These are phyloP conservation scores for Verticillium klebahnii DNA, from an alignment of 2,329 filamentous ascomycete species.

Conservation along the genomic window DNA sequence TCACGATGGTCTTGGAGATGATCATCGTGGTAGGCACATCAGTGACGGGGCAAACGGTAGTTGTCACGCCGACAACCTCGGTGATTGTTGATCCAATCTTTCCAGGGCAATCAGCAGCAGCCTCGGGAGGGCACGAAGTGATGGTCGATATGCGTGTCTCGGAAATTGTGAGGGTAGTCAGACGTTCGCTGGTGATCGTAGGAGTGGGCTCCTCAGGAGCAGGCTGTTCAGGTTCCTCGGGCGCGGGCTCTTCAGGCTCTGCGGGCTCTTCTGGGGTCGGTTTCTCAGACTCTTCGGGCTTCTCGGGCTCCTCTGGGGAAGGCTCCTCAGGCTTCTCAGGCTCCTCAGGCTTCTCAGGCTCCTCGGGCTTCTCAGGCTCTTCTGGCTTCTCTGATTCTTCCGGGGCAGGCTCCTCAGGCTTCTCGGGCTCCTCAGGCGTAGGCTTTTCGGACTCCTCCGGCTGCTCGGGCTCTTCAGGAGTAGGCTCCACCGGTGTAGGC, in stretches of 20 bases:
- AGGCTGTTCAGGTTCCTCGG: background rate
- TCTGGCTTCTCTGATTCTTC: background rate
- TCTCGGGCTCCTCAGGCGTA: background rate
- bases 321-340: background rate
- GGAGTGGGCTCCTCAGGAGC: background rate
- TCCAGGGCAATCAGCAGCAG: constrained; percentile 17
- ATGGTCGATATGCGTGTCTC: constrained; percentile 21
- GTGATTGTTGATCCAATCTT: background rate
- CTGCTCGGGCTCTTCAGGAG: background rate
- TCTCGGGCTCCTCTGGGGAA: background rate
- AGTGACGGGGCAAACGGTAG: constrained; percentile 35
- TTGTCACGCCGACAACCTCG: constrained; percentile 26
- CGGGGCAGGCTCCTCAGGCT: background rate
- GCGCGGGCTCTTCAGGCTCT: background rate
- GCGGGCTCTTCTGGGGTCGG: background rate
- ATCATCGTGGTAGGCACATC: constrained; percentile 4
- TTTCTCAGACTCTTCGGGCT: background rate
- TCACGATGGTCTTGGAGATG: constrained; percentile 5
- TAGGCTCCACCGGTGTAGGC: background rate
- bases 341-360: background rate
- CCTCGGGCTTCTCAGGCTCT: background rate
- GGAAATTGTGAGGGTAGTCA: constrained; percentile 16
- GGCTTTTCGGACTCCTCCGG: background rate
- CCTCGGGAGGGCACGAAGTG: constrained; percentile 20
- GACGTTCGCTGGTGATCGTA: constrained; percentile 10